Percentiles rank a stretch among this genome's conserved stretches.
Conservation (phyloP, 2,329 filamentous ascomycete species). For the Fusarium verticillioides region DNA sequence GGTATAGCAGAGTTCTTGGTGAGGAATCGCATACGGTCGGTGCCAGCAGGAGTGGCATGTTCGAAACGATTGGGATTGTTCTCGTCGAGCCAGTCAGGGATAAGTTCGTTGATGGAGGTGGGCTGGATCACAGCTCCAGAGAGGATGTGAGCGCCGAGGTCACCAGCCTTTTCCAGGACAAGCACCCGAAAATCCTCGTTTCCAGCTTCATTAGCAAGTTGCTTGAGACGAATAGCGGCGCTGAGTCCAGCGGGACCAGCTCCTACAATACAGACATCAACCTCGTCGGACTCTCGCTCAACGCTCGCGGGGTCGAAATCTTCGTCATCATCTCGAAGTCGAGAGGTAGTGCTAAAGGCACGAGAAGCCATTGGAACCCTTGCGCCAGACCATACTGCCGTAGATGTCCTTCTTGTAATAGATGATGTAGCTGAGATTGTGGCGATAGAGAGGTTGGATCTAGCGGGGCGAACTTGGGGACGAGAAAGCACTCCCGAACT, state of each 20-base stretch:
- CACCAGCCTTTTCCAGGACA: constrained; percentile 92
- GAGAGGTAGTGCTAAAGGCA: constrained; percentile 51
- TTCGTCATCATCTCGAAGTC: constrained; percentile 55
- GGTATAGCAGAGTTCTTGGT: constrained; percentile 83
- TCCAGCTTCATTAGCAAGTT: constrained; percentile 91
- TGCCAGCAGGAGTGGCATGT: constrained; percentile 83
- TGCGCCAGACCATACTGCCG: constrained; percentile 32
- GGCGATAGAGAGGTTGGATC: constrained; percentile 38
- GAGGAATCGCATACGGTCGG: constrained; percentile 92
- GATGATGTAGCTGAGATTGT: constrained; percentile 32
- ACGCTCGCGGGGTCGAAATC: constrained; percentile 73
- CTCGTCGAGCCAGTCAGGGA: constrained; percentile 93
- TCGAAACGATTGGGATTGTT: constrained; percentile 90
- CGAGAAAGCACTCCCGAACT: constrained; percentile 49
- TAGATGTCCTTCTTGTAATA: constrained; percentile 19
- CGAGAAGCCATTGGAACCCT: constrained; percentile 43
- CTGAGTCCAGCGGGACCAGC: constrained; percentile 94
- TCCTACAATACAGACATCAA: constrained; percentile 96
- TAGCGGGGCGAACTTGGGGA: constrained; percentile 44
- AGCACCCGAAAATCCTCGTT: constrained; percentile 96
- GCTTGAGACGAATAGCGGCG: constrained; percentile 93
- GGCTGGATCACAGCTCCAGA: constrained; percentile 97
- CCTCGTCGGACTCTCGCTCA: constrained; percentile 90
- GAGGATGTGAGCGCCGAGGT: constrained; percentile 93
- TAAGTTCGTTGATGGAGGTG: constrained; percentile 84